phyloP scores from a whole-genome alignment of 805 yeast genomes.

The Kodamaea leandrae region DNA sequence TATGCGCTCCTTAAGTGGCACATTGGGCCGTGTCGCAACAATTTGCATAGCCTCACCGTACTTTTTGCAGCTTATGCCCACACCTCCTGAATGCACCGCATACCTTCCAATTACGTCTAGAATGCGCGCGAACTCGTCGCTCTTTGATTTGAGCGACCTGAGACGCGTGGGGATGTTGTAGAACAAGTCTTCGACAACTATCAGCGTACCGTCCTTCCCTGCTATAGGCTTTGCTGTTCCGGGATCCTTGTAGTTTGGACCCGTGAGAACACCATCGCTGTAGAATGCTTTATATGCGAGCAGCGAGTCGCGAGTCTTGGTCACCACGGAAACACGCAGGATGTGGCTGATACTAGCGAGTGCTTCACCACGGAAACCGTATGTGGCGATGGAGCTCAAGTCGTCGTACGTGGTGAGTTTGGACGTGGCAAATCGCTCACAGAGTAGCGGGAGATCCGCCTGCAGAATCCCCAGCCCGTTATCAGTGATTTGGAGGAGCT shows the following conservation, averaged over 20 bases:
- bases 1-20: constrained; percentile 62
- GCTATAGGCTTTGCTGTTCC: constrained; percentile 69
- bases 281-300: constrained; percentile 76
- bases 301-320: constrained; percentile 58
- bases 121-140: constrained; percentile 74
- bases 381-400: constrained; percentile 64
- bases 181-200: constrained; percentile 83
- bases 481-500: constrained; percentile 81
- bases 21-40: constrained; percentile 53
- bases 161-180: constrained; percentile 82
- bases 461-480: constrained; percentile 80
- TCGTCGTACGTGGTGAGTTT: constrained; percentile 76
- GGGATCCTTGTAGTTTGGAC: constrained; percentile 38
- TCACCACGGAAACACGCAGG: constrained; percentile 73
- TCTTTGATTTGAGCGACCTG: constrained; percentile 58
- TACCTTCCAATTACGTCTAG: constrained; percentile 82
- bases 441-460: constrained; percentile 74
- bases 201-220: constrained; percentile 83
- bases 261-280: constrained; percentile 58
- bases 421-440: constrained; percentile 91
- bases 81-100: constrained; percentile 65
- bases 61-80: constrained; percentile 79
- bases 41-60: constrained; percentile 71
- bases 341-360: constrained; percentile 91
- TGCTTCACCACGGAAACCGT: constrained; percentile 97